Evolutionary conservation across 2,329 filamentous ascomycete species (phyloP).

Genomic region (Claviceps sorghi): DNA sequence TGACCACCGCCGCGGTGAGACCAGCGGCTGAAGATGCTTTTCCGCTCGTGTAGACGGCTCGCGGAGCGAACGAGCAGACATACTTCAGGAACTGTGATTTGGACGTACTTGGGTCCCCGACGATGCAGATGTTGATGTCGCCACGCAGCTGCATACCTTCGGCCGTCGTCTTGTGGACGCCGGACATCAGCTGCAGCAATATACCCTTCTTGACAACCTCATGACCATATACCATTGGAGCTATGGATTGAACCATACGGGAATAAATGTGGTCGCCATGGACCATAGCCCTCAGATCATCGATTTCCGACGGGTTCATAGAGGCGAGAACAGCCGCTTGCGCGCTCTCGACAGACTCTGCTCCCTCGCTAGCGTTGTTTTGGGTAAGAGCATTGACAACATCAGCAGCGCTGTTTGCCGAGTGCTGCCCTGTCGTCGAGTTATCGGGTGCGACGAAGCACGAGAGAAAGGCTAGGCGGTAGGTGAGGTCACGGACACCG

Average conservation of each 20-base stretch:
- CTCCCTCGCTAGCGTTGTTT: conserved; percentile 46
- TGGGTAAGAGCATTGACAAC: conserved; percentile 68
- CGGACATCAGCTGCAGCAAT: conserved; percentile 87
- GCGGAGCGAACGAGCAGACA: conserved; percentile 89
- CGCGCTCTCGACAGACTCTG: conserved; percentile 64
- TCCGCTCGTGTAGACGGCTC: conserved; percentile 92
- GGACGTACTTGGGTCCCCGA: conserved; percentile 90
- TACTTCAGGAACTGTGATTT: conserved; percentile 99
- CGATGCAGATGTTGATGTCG: conserved; percentile 97
- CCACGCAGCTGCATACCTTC: conserved; percentile 94
- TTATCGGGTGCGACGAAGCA: conserved; percentile 92
- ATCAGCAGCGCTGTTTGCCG: conserved; percentile 52
- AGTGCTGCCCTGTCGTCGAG: conserved; percentile 60
- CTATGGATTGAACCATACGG: conserved; percentile 80
- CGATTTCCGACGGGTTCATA: conserved; percentile 73
- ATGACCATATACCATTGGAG: conserved; percentile 94
- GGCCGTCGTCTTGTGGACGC: conserved; percentile 78
- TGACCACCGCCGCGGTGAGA: conserved; percentile 92
- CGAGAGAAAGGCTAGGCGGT: conserved; percentile 87
- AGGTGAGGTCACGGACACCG: conserved; percentile 88
- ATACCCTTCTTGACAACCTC: conserved; percentile 96
- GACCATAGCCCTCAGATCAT: conserved; percentile 84
- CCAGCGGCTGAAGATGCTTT: conserved; percentile 95
- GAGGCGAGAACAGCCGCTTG: conserved; percentile 79
- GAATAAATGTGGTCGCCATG: conserved; percentile 93